Conservation (phyloP, 805 yeast species). For the Kodamaea lidongshanica region DNA sequence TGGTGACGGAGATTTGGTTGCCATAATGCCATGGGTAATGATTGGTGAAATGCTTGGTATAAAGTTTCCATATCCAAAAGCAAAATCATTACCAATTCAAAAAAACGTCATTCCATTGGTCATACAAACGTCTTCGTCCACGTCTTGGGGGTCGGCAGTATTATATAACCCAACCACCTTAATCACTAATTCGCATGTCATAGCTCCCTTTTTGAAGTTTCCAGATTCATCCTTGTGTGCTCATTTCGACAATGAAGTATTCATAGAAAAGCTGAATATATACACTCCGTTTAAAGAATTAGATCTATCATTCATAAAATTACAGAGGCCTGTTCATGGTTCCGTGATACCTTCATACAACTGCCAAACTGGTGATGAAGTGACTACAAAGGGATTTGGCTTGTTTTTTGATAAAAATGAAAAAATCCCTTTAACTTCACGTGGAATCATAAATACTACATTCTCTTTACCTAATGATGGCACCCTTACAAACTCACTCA, state of each 20-base stretch:
- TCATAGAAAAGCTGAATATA: conserved; percentile 14
- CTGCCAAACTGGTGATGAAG: conserved; percentile 16
- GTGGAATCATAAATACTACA: conserved; percentile 22
- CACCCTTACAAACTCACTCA: conserved; percentile 12
- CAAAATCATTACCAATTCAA: neutral
- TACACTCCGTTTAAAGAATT: conserved; percentile 26
- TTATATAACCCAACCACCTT: conserved; percentile 24
- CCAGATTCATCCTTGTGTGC: conserved; percentile 6
- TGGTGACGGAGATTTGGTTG: conserved; percentile 42
- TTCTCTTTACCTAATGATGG: conserved; percentile 9
- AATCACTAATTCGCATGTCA: conserved; percentile 40
- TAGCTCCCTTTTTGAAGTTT: conserved; percentile 12
- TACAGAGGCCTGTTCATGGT: conserved; percentile 9
- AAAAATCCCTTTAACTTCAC: conserved; percentile 26
- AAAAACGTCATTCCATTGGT: conserved; percentile 4
- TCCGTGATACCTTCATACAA: neutral
- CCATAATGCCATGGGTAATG: conserved; percentile 24
- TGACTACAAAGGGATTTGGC: conserved; percentile 36
- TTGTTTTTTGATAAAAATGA: conserved; percentile 21
- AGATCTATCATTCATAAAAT: conserved; percentile 34
- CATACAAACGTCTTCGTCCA: conserved; percentile 6
- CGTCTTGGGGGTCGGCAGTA: conserved; percentile 42
- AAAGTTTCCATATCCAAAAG: neutral
- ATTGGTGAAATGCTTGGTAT: conserved; percentile 9
- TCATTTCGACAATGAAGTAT: conserved; percentile 6